A percentile compares a stretch with the other conserved stretches of the same genome.
Conservation (phyloP, 257 asterid species). For the Solanum tacnaense region DNA sequence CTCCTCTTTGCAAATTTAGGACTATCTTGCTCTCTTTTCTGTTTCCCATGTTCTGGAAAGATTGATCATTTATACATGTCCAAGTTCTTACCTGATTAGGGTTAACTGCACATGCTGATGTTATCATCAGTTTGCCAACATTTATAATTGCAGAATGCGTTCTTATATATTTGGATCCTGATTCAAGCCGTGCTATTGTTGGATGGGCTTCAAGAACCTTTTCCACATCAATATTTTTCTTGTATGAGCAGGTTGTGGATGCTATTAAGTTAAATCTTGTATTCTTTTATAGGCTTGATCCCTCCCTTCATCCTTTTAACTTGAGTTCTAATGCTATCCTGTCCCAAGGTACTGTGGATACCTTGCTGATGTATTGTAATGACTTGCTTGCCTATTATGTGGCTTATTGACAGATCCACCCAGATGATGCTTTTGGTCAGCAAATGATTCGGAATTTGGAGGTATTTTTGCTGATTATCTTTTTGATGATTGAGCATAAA, state of each 20-base stretch:
- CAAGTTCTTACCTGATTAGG: not conserved
- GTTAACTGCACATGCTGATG: slow-evolving; percentile 38
- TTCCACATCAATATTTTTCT: slow-evolving; percentile 82
- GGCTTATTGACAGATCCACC: slow-evolving; percentile 59
- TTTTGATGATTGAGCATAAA: not conserved
- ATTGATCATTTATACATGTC: not conserved
- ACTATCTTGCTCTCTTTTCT: not conserved
- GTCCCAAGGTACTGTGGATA: not conserved
- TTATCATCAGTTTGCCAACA: slow-evolving; percentile 94
- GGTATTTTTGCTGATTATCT: slow-evolving; percentile 32
- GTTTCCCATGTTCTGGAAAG: not conserved
- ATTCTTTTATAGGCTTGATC: not conserved
- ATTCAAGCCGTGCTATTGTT: slow-evolving; percentile 68
- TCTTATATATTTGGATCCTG: slow-evolving; percentile 88
- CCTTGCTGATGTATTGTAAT: not conserved
- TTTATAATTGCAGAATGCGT: slow-evolving; percentile 99
- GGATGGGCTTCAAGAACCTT: slow-evolving; percentile 88
- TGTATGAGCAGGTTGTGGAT: slow-evolving; percentile 83
- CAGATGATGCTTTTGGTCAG: slow-evolving; percentile 96
- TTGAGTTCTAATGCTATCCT: not conserved
- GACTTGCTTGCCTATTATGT: not conserved
- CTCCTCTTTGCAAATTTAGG: not conserved
- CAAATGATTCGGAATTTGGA: slow-evolving; percentile 96
- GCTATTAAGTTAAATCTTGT: slow-evolving; percentile 1
- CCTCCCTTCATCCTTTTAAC: not conserved